phyloP scores from a whole-genome alignment of 345 rosid genomes.

The Mallotus nudiflorus region DNA sequence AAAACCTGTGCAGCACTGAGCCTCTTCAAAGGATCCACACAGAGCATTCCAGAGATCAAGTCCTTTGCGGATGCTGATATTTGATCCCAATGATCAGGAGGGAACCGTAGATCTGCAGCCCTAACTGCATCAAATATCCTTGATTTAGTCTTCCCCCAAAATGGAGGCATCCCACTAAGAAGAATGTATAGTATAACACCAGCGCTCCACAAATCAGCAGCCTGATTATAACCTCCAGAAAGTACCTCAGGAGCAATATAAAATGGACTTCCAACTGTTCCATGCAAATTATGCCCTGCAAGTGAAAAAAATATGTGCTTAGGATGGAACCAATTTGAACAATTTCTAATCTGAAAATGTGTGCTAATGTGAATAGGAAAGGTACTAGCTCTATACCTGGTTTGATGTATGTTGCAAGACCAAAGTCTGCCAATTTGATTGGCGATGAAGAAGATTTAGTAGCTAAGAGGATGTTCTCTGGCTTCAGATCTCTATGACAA shows the following conservation, averaged over 20 bases:
- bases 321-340: conserved; percentile 4
- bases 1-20: conserved; percentile 62
- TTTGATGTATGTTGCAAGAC: conserved; percentile 64
- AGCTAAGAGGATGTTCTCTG: conserved; percentile 68
- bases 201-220: conserved; percentile 85
- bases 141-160: conserved; percentile 79
- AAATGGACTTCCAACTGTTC: conserved; percentile 74
- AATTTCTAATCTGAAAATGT: not conserved
- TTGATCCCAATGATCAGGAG: conserved; percentile 62
- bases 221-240: conserved; percentile 63
- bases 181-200: conserved; percentile 71
- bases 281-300: conserved; percentile 59
- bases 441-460: conserved; percentile 56
- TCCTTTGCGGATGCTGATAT: conserved; percentile 63
- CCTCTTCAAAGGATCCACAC: conserved; percentile 67
- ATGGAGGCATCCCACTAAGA: conserved; percentile 72
- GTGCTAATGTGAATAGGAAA: not conserved
- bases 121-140: conserved; percentile 84
- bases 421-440: conserved; percentile 75
- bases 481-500: conserved; percentile 76
- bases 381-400: conserved; percentile 43
- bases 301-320: conserved; percentile 8
- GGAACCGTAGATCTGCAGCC: conserved; percentile 70
- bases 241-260: conserved; percentile 78
- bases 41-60: conserved; percentile 72